Base-by-base conservation (phyloP, 805 yeast species). In the Yarrowia alimentaria region DNA sequence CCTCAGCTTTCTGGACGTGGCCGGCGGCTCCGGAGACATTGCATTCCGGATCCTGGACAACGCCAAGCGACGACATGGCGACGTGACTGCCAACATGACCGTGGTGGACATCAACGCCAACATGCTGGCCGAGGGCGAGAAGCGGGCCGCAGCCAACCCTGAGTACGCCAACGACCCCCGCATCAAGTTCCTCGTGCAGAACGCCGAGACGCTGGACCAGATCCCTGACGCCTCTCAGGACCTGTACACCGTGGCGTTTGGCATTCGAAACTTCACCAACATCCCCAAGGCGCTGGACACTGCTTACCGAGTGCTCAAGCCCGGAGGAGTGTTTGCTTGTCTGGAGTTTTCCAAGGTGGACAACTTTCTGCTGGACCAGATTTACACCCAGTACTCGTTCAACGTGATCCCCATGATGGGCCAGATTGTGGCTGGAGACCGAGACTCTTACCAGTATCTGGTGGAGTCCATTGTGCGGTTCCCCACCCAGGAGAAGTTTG, bases 1-100 rank as follows among this genome's bases (percentile, higher is more conserved):
- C 3, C 72, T 93, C 60, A 79, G 81, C 53, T 91, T 93, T 62
- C 75, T 93, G 56, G 99, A 93, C 67, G 98, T 93, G 53, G 99
- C 99, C 20, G 99, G 99, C 54, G 99, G 99, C 18, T 88, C 98
- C 9, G 99, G 99, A 38, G 99, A 93, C 64, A 91, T 93, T 68
- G 99, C 99, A 1, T 88, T 88, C 68, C 94, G 99, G 2, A 75
- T 93, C 56, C 73, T 93, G 55, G 96, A 89, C 61, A 96, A 93
- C 68, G 98, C 98, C 8, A 81, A 83, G 56, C 68, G 73, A 30
- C 78, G 80, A 56, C 87, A 80, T 63, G 82, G 84, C 53, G 99
- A 93, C 68, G 74, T 68, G 29, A 72, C 74, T 55, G 79, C 88
- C 25, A 79, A 81, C 19, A 93, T 93, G 93, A 87, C 90, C 7